Base-by-base conservation (phyloP, 1,139 yeast species). In the Yamadazyma siamensis region DNA sequence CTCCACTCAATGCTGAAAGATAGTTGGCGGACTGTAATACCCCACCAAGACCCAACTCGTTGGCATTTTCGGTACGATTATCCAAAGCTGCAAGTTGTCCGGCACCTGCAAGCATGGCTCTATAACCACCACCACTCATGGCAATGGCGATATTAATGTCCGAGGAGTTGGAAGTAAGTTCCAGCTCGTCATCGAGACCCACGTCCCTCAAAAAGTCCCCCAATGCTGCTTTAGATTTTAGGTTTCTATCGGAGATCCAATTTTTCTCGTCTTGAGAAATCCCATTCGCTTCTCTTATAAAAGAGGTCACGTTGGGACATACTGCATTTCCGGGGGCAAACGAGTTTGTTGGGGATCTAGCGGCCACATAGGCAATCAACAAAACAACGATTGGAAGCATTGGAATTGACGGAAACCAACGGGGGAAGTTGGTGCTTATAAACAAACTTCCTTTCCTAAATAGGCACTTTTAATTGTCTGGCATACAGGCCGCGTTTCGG, bases 41-140 rank as follows among this genome's bases (percentile, higher is more conserved):
- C 1, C 72, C 71, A 2, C 65, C 66, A 29, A 65, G 50, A 3
- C 46, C 48, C 7, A 34, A 18, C 4, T 71, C 72, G 6, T 39
- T 36, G 4, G 73, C 72, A 16, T 63, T 63, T 2, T 54, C 58
- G 5, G 94, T 81, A 47, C 96, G 69, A 45, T 75, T 72, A 52
- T 88, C 96, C 37, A 86, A 57, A 1, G 91, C 96, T 11, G 89
- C 65, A 24, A 87, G 57, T 54, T 80, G 79, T 24, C 96, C 96
- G 2, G 95, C 96, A n/a, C 95, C 95, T 34, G 69, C 60, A 25
- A 87, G 60, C 95, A 87, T 85, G 30, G 96, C 95, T 36, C 96
- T 72, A 58, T 85, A 87, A 3, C 96, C 94, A 47, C 96, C 96
- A 23, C 96, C 96, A 5, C 91, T 78, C 50, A 85, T 82, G 3